phyloP scores from a whole-genome alignment of 2,329 filamentous ascomycete species.

The Stemphylium vesicarium region DNA sequence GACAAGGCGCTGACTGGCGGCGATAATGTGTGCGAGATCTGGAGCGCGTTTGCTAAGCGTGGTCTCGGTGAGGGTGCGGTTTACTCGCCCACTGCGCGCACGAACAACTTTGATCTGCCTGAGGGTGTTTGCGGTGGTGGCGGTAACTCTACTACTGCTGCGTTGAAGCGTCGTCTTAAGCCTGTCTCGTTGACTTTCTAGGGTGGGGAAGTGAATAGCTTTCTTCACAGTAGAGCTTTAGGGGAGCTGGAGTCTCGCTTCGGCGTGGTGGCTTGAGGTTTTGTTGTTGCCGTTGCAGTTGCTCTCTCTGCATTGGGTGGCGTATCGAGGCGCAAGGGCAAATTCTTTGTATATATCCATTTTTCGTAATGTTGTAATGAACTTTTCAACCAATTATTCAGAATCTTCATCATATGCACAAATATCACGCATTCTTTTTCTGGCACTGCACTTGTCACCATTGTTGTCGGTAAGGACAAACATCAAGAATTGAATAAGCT shows the following conservation, averaged over 20 bases:
- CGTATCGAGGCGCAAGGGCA: not conserved
- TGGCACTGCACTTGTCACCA: too few relatives aligned
- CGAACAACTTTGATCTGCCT: slow-evolving; percentile 33
- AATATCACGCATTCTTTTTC: too few relatives aligned
- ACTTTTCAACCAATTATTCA: not conserved
- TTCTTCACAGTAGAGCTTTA: not conserved
- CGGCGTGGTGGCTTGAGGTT: too few relatives aligned
- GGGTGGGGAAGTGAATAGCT: not conserved
- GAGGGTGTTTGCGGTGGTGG: slow-evolving; percentile 18
- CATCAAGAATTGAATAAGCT: too few relatives aligned
- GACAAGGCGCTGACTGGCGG: slow-evolving; percentile 60
- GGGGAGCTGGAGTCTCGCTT: too few relatives aligned
- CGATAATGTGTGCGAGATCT: slow-evolving; percentile 59
- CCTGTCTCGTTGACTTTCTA: not conserved
- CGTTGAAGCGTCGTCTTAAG: not conserved
- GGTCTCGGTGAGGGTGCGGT: slow-evolving; percentile 55
- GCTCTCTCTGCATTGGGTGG: too few relatives aligned
- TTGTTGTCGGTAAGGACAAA: not conserved
- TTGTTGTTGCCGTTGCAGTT: too few relatives aligned
- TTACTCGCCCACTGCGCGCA: slow-evolving; percentile 28
- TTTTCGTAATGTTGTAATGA: not conserved
- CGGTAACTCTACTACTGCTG: not conserved
- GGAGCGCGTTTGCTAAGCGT: slow-evolving; percentile 64
- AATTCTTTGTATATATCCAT: not conserved
- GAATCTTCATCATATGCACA: too few relatives aligned